Percentiles rank a stretch among this genome's conserved stretches.
Evolutionary conservation across 1,284 basidiomycete species (phyloP).

Genomic region (Pascua sp.): DNA sequence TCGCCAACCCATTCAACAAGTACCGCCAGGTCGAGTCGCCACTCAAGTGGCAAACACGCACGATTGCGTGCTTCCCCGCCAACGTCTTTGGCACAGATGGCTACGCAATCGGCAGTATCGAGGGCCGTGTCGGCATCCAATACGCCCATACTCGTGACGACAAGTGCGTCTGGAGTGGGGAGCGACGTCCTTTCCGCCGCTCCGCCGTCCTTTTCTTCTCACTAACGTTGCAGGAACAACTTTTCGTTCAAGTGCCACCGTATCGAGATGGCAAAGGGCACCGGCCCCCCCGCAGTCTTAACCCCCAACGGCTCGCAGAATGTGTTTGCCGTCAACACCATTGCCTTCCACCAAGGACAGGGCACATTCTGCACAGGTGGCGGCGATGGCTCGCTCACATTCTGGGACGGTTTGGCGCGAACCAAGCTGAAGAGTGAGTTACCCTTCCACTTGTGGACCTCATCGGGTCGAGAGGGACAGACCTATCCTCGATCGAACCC

Average conservation of each 20-base stretch:
- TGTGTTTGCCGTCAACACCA: conserved; percentile 87
- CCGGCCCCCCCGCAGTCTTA: too few relatives aligned
- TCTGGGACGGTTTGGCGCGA: conserved; percentile 58
- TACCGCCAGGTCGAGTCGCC: conserved; percentile 60
- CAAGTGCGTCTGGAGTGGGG: conserved; percentile 17
- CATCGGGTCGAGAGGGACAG: too few relatives aligned
- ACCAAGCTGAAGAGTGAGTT: conserved; percentile 79
- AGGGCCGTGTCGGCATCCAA: conserved; percentile 95
- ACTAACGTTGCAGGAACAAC: conserved; percentile 60
- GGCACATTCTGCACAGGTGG: conserved; percentile 94
- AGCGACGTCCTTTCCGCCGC: too few relatives aligned
- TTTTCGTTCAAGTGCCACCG: conserved; percentile 98
- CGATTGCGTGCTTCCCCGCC: conserved; percentile 75
- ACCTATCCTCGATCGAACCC: too few relatives aligned
- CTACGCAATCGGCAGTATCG: conserved; percentile 89
- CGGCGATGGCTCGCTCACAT: conserved; percentile 49
- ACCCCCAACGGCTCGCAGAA: conserved; percentile 57
- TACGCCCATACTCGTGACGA: conserved; percentile 48
- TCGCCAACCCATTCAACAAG: conserved; percentile 66
- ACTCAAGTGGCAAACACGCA: conserved; percentile 90
- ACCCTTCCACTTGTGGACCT: background rate
- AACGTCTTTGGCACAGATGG: conserved; percentile 58
- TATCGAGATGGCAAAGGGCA: conserved; percentile 56
- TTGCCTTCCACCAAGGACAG: conserved; percentile 84
- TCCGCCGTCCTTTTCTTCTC: too few relatives aligned